Conservation (phyloP, 441 rosid genomes). For the Bruguiera hainesii region DNA sequence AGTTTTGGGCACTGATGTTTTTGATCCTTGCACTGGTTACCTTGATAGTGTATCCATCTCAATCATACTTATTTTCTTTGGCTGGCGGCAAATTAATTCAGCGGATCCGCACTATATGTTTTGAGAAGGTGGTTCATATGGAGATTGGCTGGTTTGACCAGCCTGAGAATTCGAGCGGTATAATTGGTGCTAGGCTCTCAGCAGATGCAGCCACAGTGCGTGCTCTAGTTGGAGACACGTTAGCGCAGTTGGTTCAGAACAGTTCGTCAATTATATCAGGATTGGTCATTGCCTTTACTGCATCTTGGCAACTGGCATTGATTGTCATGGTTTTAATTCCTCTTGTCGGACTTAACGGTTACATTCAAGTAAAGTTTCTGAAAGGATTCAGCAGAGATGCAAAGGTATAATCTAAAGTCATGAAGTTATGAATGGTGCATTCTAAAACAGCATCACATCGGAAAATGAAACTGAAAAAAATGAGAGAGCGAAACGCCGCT, state of each 20-base stretch:
- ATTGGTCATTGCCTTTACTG: conserved; percentile 49
- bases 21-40: conserved; percentile 42
- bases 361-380: conserved; percentile 43
- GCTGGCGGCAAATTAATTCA: conserved; percentile 53
- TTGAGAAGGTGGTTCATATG: conserved; percentile 62
- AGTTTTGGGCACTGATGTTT: conserved; percentile 52
- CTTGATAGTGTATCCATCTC: conserved; percentile 32
- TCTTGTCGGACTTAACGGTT: conserved; percentile 44
- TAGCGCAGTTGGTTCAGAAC: conserved; percentile 49
- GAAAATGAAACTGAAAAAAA: too few species aligned
- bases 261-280: conserved; percentile 41
- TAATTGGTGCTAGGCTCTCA: conserved; percentile 59
- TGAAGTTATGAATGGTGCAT: background rate
- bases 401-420: conserved; percentile 32
- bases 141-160: conserved; percentile 68
- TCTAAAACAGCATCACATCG: too few species aligned
- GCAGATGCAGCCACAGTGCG: conserved; percentile 54
- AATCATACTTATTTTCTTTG: conserved; percentile 44
- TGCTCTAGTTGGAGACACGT: conserved; percentile 51
- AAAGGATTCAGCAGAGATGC: conserved; percentile 58
- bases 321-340: conserved; percentile 48
- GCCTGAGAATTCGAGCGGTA: conserved; percentile 54
- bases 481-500: background rate
- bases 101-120: conserved; percentile 48
- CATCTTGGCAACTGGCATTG: conserved; percentile 57